Evolutionary conservation across 164 flowering plant genomes (phyloP).

Genomic region (Brasenia schreberi): DNA sequence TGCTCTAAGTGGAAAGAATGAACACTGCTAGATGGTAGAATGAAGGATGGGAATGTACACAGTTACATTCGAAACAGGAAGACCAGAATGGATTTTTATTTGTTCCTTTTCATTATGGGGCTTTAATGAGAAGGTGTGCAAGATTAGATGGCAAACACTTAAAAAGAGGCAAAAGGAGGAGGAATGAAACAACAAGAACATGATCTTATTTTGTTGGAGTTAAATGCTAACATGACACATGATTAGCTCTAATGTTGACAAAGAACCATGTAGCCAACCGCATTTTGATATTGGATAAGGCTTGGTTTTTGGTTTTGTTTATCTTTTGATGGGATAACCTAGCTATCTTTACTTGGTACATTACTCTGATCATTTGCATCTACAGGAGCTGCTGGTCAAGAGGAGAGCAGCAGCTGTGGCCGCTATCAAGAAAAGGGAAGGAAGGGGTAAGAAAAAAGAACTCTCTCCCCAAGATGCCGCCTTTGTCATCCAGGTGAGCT

Average conservation of each 20-base stretch:
- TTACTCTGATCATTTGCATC: neutral
- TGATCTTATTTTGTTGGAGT: no score
- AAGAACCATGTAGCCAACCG: no score
- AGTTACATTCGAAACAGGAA: no score
- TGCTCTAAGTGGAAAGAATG: neutral
- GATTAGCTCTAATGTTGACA: no score
- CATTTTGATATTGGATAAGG: neutral
- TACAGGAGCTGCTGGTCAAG: constrained; percentile 56
- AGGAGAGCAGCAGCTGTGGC: constrained; percentile 25
- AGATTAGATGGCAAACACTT: no score
- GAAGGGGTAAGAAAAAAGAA: constrained; percentile 75
- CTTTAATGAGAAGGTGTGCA: no score
- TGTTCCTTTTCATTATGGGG: no score
- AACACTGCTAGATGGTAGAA: neutral
- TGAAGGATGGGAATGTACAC: neutral
- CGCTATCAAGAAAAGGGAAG: constrained; percentile 3
- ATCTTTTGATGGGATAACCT: no score
- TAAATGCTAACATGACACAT: no score
- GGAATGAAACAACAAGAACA: no score
- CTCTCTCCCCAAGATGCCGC: constrained; percentile 85
- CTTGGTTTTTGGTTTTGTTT: neutral
- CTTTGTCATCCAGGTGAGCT: constrained; percentile 55
- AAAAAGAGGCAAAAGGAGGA: no score
- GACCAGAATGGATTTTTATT: no score
- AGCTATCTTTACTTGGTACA: neutral